Conservation (phyloP, 2,329 filamentous ascomycete genomes). For the Aspergillus melleus region DNA sequence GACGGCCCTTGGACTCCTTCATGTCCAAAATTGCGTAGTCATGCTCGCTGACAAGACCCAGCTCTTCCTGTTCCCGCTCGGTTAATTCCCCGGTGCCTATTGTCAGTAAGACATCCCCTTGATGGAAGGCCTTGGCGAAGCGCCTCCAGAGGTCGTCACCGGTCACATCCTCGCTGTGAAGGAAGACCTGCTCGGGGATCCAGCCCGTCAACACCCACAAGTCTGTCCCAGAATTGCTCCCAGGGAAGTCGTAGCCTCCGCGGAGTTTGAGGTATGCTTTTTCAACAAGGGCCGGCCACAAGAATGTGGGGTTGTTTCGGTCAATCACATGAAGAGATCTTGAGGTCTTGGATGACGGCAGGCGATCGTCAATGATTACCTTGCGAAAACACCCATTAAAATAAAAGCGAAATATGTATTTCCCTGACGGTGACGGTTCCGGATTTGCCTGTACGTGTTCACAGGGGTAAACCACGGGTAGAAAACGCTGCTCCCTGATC, state of each 20-base stretch:
- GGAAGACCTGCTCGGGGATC: slow-evolving; percentile 93
- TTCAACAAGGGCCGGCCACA: slow-evolving; percentile 92
- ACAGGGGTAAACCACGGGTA: slow-evolving; percentile 73
- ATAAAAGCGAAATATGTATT: slow-evolving; percentile 88
- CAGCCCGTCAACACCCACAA: slow-evolving; percentile 90
- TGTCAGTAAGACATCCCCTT: slow-evolving; percentile 81
- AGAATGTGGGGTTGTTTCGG: slow-evolving; percentile 71
- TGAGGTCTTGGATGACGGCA: slow-evolving; percentile 72
- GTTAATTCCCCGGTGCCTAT: slow-evolving; percentile 85
- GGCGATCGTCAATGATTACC: slow-evolving; percentile 83
- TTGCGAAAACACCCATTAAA: slow-evolving; percentile 93
- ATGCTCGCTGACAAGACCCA: slow-evolving; percentile 85
- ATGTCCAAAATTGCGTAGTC: slow-evolving; percentile 91
- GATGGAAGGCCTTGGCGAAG: slow-evolving; percentile 70
- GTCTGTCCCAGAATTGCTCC: slow-evolving; percentile 95
- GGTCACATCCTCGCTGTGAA: slow-evolving; percentile 82
- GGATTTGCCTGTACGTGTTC: slow-evolving; percentile 62
- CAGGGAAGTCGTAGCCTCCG: slow-evolving; percentile 95
- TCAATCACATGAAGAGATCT: slow-evolving; percentile 86
- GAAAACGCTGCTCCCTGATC: slow-evolving; percentile 58
- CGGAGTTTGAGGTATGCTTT: slow-evolving; percentile 96
- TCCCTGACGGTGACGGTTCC: slow-evolving; percentile 71
- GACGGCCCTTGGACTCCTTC: slow-evolving; percentile 61
- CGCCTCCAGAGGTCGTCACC: slow-evolving; percentile 75
- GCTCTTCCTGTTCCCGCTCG: slow-evolving; percentile 70